Conservation (phyloP, 1,284 basidiomycete genomes). For the Leccinum colubrinum region DNA sequence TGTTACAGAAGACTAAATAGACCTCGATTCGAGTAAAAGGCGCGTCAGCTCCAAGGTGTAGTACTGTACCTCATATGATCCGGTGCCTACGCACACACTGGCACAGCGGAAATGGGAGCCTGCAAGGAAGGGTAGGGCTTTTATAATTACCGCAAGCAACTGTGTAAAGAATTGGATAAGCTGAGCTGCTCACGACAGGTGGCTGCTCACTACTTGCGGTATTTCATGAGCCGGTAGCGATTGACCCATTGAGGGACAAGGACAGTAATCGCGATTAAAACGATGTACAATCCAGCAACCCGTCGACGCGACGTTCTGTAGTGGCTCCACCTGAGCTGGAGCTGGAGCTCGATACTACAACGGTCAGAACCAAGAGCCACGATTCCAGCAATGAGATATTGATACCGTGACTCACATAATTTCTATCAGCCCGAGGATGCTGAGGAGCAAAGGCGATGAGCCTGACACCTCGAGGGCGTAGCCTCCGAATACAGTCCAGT, state of each 20-base stretch:
- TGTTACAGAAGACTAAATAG: background rate
- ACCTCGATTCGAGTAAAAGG: background rate
- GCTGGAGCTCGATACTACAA: too few relatives aligned
- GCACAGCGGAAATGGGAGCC: background rate
- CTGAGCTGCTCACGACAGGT: too few relatives aligned
- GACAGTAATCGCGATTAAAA: conserved; percentile 37
- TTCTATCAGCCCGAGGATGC: conserved; percentile 54
- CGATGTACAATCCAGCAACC: conserved; percentile 40
- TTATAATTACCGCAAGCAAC: conserved; percentile 43
- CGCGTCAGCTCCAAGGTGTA: background rate
- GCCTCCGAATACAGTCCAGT: conserved; percentile 45
- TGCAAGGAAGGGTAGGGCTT: conserved; percentile 53
- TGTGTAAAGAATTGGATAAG: conserved; percentile 9
- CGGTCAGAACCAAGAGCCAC: too few relatives aligned
- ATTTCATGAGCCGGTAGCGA: conserved; percentile 38
- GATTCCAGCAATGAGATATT: too few relatives aligned
- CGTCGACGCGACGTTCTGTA: too few relatives aligned
- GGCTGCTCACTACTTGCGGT: conserved; percentile 41
- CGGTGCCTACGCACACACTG: background rate
- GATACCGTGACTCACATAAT: conserved; percentile 42
- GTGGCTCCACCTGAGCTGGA: too few relatives aligned
- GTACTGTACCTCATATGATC: too few relatives aligned
- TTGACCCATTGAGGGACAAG: conserved; percentile 41
- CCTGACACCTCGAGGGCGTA: conserved; percentile 55
- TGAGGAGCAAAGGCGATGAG: conserved; percentile 50